Conservation (phyloP, 441 rosid genomes). For the Hypseocharis bilobata region DNA sequence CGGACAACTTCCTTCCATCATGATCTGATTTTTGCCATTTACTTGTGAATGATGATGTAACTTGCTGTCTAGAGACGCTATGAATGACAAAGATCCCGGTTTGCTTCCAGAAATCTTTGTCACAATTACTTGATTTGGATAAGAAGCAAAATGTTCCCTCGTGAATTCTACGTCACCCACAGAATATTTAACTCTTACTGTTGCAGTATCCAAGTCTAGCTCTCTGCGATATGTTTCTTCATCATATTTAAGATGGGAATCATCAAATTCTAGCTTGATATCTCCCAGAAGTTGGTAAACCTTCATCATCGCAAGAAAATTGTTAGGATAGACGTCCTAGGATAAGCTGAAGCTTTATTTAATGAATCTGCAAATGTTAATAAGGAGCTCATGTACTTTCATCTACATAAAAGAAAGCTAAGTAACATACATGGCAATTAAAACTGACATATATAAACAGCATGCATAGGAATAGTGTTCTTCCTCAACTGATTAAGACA, state of each 20-base stretch:
- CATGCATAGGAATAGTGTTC: not conserved
- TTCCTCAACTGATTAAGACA: not conserved
- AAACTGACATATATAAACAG: not conserved
- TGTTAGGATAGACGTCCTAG: not conserved
- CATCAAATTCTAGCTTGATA: slow-evolving; percentile 22
- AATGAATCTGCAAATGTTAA: not conserved
- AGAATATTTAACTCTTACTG: slow-evolving; percentile 18
- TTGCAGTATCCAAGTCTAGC: slow-evolving; percentile 25
- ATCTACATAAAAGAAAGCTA: too few relatives aligned
- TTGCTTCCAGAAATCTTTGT: slow-evolving; percentile 19
- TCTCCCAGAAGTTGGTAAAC: slow-evolving; percentile 26
- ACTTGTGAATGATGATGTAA: slow-evolving; percentile 15
- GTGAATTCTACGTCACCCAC: slow-evolving; percentile 14
- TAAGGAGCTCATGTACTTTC: not conserved
- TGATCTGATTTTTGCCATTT: slow-evolving; percentile 10
- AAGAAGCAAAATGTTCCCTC: slow-evolving; percentile 22
- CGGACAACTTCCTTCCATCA: slow-evolving; percentile 24
- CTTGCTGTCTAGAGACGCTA: slow-evolving; percentile 21
- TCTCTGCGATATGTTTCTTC: slow-evolving; percentile 22
- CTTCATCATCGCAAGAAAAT: slow-evolving; percentile 16
- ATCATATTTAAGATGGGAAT: slow-evolving; percentile 12
- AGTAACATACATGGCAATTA: not conserved
- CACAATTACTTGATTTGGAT: slow-evolving; percentile 21
- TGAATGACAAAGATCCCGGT: slow-evolving; percentile 21
- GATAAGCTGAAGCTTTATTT: not conserved